Evolutionary conservation across 208 protist genomes (phyloP), one percentile per base, ranked within the genome.

Genomic region (Leishmania tropica): DNA sequence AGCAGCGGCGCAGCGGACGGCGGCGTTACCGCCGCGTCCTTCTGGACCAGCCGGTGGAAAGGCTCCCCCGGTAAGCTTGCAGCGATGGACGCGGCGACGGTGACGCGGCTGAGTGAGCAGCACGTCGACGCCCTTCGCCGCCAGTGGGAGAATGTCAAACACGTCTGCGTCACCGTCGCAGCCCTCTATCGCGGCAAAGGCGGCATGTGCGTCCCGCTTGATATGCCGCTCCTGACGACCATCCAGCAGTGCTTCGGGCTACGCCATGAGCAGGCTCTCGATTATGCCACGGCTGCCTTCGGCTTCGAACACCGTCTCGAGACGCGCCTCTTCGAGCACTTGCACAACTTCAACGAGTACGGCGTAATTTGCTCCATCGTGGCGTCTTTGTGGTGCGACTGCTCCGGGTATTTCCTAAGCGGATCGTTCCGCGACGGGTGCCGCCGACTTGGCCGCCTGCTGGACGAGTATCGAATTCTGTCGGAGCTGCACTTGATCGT

Each of bases 61-160:
- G 82, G 79, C 56, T 86, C 77, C 13, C 79, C 78, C 0, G 78
- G 80, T 5, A 81, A 83, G 64, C 56, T 86, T n/a, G 56, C 78
- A 53, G 81, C 70, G 51, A 81, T 83, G 78, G 78, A 86, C 75
- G 70, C 75, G 35, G 76, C 75, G 31, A 79, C 78, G 70, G 60
- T 80, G 40, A 13, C 60, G 48, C 83, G 83, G 58, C 79, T 80
- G 3, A 58, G 78, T 58, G 80, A 89, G 78, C 80, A 80, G 58
- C 73, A 83, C 76, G 75, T 65, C 1, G 67, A 71, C 11, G 90
- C 92, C 1, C 82, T 97, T 51, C 81, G 81, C 10, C 89, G 95
- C 28, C 95, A 97, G 82, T 95, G 92, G 88, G 90, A 94, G 58
- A 98, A 97, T 80, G 83, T 97, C 28, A 92, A 93, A 76, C 78